Evolutionary conservation across 306 rosid genomes (phyloP), one percentile per base, ranked within the genome.

Genomic region (Quercus robur): DNA sequence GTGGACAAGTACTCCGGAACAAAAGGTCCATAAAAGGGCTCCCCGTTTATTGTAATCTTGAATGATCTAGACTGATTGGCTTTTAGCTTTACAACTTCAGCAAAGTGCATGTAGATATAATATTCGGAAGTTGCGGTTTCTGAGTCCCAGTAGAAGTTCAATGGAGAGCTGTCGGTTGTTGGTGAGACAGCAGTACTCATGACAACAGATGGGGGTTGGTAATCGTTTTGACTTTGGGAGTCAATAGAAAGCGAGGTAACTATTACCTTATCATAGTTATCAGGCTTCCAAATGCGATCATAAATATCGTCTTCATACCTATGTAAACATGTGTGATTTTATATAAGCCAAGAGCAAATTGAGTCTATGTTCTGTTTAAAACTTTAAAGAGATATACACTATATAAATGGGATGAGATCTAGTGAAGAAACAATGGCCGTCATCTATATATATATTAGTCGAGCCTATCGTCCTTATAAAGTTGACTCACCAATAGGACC

Each of bases 221-320:
- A 84, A 20, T 5, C 1, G 66, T 70, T 62, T 64, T 69, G 56
- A 41, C 1, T 0, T 4, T 41, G 12, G 61, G 74, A 52, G 26
- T 66, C 49, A 30, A 59, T 12, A 3, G 11, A 4, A 4, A 76
- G 59, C 11, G 81, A 1, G 4, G 72, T 84, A 57, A 23, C 5
- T 31, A 25, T 72, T 81, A 59, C 56, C 5, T 0, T 0, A 1
- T 20, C 5, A 26, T 1, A 9, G 25, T 4, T 0, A 13, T 0
- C 4, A 21, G 25, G 33, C 3, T 0, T 0, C 92, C 90, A 87
- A 15, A 58, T 12, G 51, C 90, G 82, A 56, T 88, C 92, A 75
- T 57, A 75, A 64, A 41, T 31, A 63, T 88, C 92, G 69, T 82
- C 35, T 31, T 11, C 33, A 77, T 74, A 86, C 85, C 92, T 88